phyloP scores from a whole-genome alignment of 1,284 basidiomycete species.

The Fomitopsis schrenkii region DNA sequence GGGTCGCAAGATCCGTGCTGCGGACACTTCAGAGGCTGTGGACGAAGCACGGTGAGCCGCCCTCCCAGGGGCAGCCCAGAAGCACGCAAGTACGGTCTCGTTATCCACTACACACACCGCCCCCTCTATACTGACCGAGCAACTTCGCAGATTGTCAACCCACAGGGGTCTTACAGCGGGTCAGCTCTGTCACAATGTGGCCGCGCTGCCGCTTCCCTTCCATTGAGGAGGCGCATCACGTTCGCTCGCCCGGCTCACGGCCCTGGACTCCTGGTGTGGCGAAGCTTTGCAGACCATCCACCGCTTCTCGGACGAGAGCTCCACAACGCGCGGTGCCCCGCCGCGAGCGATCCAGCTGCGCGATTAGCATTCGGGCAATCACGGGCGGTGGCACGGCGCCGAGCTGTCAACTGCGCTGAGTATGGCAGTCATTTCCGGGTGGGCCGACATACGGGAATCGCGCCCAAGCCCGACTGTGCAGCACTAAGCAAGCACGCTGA shows the following conservation, averaged over 20 bases:
- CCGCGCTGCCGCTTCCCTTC: no score
- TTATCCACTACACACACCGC: no score
- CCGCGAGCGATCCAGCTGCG: neutral
- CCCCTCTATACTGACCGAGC: neutral
- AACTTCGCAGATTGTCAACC: neutral
- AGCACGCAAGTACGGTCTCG: no score
- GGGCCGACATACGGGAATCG: no score
- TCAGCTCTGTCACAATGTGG: no score
- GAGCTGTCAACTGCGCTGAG: neutral
- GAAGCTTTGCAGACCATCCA: no score
- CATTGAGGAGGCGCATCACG: no score
- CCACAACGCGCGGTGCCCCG: no score
- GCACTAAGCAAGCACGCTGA: neutral
- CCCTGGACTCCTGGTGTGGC: no score
- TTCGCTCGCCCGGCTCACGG: no score
- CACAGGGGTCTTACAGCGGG: neutral
- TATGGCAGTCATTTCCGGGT: no score
- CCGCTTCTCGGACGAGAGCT: no score
- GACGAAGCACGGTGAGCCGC: neutral
- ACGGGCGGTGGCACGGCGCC: neutral
- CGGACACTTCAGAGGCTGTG: neutral
- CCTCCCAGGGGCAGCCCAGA: neutral
- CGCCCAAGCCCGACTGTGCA: neutral
- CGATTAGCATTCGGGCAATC: neutral
- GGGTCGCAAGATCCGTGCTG: neutral